phyloP scores from a whole-genome alignment of 345 rosid genomes.

The Barbarea vulgaris region DNA sequence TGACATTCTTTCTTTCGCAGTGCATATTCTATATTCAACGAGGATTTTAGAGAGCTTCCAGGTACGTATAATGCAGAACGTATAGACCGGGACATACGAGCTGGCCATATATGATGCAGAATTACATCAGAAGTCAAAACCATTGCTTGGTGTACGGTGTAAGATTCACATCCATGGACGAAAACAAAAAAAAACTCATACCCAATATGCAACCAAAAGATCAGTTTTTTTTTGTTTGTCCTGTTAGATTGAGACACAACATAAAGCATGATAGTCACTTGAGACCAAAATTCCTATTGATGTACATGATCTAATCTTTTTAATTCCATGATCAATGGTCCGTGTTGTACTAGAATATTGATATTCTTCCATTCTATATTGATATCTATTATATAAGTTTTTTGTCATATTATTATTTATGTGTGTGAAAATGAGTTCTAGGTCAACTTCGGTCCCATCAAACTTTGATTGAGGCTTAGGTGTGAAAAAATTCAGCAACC shows the following conservation, averaged over 20 bases:
- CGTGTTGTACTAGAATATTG: constrained; percentile 21
- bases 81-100: constrained; percentile 71
- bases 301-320: constrained; percentile 30
- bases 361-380: neutral
- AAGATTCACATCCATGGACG: constrained; percentile 15
- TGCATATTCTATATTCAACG: constrained; percentile 89
- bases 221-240: constrained; percentile 16
- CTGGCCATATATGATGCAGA: constrained; percentile 66
- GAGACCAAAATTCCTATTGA: constrained; percentile 29
- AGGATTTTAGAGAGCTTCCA: constrained; percentile 91
- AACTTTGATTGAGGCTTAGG: constrained; percentile 24
- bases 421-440: constrained; percentile 32
- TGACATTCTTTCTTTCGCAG: constrained; percentile 43
- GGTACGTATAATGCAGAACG: constrained; percentile 89
- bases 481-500: constrained; percentile 37
- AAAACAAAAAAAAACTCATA: neutral
- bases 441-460: constrained; percentile 40
- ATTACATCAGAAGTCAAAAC: neutral
- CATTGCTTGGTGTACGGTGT: neutral
- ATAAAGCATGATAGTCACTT: constrained; percentile 19
- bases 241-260: constrained; percentile 25
- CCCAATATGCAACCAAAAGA: constrained; percentile 17
- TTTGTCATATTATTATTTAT: constrained; percentile 2
- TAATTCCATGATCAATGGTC: constrained; percentile 17
- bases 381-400: neutral